phyloP scores from a whole-genome alignment of 169 alveolate species.

The Cryptosporidium baileyi region DNA sequence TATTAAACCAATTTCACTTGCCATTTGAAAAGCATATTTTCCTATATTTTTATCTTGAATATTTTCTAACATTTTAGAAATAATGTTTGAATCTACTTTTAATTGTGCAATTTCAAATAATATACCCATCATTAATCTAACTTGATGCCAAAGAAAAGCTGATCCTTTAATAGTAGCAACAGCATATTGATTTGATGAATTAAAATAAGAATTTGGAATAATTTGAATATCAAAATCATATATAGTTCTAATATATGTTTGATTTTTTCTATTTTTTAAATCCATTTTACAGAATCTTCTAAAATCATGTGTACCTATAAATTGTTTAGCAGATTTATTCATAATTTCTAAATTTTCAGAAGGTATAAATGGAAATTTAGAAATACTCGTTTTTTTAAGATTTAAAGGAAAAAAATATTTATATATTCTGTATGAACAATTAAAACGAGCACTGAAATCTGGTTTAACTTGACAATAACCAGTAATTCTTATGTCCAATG shows the following conservation, averaged over 20 bases:
- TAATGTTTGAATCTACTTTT: constrained; percentile 75
- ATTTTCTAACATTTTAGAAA: constrained; percentile 75
- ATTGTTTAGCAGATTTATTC: constrained; percentile 75
- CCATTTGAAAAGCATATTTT: constrained; percentile 79
- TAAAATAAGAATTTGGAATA: constrained; percentile 5
- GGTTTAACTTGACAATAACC: constrained; percentile 79
- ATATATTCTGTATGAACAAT: constrained; percentile 86
- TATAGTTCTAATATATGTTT: constrained; percentile 50
- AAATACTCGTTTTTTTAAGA: constrained; percentile 73
- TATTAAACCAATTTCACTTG: constrained; percentile 79
- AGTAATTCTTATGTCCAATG: constrained; percentile 84
- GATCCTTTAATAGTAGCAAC: constrained; percentile 79
- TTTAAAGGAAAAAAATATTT: constrained; percentile 84
- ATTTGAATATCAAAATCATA: constrained; percentile 32
- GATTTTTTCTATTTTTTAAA: constrained; percentile 71
- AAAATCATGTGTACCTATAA: constrained; percentile 87
- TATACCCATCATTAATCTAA: constrained; percentile 83
- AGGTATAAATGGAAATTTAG: constrained; percentile 31
- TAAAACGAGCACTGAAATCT: constrained; percentile 88
- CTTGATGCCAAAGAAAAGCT: constrained; percentile 86
- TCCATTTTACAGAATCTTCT: constrained; percentile 88
- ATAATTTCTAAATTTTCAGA: background rate
- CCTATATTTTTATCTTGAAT: constrained; percentile 66
- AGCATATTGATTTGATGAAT: background rate
- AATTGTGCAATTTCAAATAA: constrained; percentile 81